phyloP scores from a whole-genome alignment of 768 basidiomycete genomes.

The Rhizopogon sp. region DNA sequence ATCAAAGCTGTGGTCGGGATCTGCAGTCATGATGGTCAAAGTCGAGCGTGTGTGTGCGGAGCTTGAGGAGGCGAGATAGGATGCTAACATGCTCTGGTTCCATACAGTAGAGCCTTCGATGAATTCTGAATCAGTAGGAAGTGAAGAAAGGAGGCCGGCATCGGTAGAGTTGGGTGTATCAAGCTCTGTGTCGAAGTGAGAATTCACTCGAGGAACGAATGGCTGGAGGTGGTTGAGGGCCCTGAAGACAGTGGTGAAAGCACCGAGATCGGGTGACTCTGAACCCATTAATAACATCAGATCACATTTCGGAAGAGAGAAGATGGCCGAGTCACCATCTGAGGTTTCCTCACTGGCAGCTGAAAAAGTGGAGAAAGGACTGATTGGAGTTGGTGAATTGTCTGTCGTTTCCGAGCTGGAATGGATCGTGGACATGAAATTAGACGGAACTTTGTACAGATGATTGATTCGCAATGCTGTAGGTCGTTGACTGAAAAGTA shows the following conservation, averaged over 20 bases:
- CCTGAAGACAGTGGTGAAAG: conserved; percentile 66
- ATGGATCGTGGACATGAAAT: conserved; percentile 22
- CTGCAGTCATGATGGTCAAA: conserved; percentile 7
- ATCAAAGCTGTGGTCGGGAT: neutral
- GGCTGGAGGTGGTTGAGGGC: conserved; percentile 56
- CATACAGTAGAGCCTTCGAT: conserved; percentile 59
- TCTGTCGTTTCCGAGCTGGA: conserved; percentile 32
- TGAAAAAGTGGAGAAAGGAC: conserved; percentile 35
- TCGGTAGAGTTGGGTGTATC: conserved; percentile 23
- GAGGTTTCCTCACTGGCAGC: conserved; percentile 47
- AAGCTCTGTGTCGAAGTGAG: conserved; percentile 16
- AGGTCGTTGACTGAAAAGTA: neutral
- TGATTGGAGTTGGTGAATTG: conserved; percentile 29
- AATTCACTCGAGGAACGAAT: conserved; percentile 24
- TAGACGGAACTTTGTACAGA: neutral
- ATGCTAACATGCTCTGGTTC: conserved; percentile 52
- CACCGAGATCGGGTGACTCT: conserved; percentile 71
- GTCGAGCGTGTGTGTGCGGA: conserved; percentile 9
- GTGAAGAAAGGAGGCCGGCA: conserved; percentile 16
- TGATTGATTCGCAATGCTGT: neutral
- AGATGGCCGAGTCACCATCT: conserved; percentile 31
- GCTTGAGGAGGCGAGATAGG: conserved; percentile 42
- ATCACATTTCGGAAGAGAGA: neutral
- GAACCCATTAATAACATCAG: conserved; percentile 3
- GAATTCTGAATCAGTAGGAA: conserved; percentile 31